Percentiles rank a stretch among this genome's conserved stretches.
Conservation (phyloP, 208 protist genomes). For the Leptomonas pyrrhocoris region DNA sequence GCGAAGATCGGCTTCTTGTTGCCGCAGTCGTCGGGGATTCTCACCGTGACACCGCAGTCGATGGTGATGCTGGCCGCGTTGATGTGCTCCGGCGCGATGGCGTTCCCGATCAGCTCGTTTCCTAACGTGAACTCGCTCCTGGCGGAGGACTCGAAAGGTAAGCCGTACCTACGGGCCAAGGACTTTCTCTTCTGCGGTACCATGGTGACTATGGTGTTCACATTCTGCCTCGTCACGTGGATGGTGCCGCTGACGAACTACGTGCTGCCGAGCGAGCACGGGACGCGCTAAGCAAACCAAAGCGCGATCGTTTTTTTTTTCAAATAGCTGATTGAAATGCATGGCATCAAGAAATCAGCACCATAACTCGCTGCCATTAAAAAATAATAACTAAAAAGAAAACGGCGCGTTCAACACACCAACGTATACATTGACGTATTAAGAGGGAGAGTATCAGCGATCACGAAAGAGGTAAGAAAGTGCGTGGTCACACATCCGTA, state of each 20-base stretch:
- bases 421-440: no score
- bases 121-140: slow-evolving; percentile 94
- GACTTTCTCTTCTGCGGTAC: slow-evolving; percentile 90
- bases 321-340: no score
- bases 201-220: slow-evolving; percentile 69
- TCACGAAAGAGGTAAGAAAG: no score
- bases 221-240: slow-evolving; percentile 74
- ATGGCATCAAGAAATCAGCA: no score
- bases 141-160: slow-evolving; percentile 83
- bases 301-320: neutral
- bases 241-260: slow-evolving; percentile 85
- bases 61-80: slow-evolving; percentile 85
- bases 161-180: slow-evolving; percentile 86
- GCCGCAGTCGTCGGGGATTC: slow-evolving; percentile 50
- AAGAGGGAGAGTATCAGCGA: no score
- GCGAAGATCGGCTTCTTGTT: slow-evolving; percentile 87
- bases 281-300: neutral
- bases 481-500: no score
- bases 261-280: slow-evolving; percentile 42
- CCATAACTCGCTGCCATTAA: no score
- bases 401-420: no score
- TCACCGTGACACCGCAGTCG: slow-evolving; percentile 71
- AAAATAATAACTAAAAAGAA: no score
- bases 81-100: slow-evolving; percentile 93
- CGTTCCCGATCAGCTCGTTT: slow-evolving; percentile 95